Conservation (phyloP, 768 basidiomycete species). For the Gloeophyllum trabeum region DNA sequence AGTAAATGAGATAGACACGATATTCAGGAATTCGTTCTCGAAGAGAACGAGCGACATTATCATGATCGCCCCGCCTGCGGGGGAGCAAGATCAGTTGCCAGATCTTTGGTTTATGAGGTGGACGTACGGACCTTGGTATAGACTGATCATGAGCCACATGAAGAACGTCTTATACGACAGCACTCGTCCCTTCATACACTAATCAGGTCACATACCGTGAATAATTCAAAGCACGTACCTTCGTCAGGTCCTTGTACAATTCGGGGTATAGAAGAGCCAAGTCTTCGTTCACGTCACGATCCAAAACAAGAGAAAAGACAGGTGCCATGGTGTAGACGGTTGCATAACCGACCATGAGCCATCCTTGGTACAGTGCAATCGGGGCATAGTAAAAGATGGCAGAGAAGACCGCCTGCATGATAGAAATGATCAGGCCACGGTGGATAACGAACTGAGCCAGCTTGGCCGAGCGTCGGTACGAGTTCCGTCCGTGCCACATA, state of each 20-base stretch:
- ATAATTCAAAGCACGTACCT: slow-evolving; percentile 36
- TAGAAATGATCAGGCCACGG: slow-evolving; percentile 89
- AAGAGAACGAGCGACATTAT: slow-evolving; percentile 93
- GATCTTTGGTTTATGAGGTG: background rate
- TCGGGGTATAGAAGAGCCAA: slow-evolving; percentile 93
- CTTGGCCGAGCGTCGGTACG: slow-evolving; percentile 95
- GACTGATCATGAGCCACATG: slow-evolving; percentile 92
- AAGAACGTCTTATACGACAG: slow-evolving; percentile 98
- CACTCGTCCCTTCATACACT: slow-evolving; percentile 64
- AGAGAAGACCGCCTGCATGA: slow-evolving; percentile 96
- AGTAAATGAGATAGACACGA: slow-evolving; percentile 97
- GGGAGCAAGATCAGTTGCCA: background rate
- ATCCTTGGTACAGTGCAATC: slow-evolving; percentile 95
- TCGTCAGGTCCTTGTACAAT: slow-evolving; percentile 93
- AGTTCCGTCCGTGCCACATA: slow-evolving; percentile 97
- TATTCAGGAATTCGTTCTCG: slow-evolving; percentile 95
- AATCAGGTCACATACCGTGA: background rate
- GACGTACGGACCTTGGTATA: slow-evolving; percentile 74
- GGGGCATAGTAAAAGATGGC: slow-evolving; percentile 92
- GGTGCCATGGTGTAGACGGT: slow-evolving; percentile 98
- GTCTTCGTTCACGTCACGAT: slow-evolving; percentile 93
- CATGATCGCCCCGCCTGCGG: slow-evolving; percentile 91
- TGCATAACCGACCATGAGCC: slow-evolving; percentile 95
- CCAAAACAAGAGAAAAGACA: slow-evolving; percentile 93
- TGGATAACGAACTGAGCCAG: slow-evolving; percentile 98